Conservation (phyloP, 768 basidiomycete species). For the Calvatia gigantea region DNA sequence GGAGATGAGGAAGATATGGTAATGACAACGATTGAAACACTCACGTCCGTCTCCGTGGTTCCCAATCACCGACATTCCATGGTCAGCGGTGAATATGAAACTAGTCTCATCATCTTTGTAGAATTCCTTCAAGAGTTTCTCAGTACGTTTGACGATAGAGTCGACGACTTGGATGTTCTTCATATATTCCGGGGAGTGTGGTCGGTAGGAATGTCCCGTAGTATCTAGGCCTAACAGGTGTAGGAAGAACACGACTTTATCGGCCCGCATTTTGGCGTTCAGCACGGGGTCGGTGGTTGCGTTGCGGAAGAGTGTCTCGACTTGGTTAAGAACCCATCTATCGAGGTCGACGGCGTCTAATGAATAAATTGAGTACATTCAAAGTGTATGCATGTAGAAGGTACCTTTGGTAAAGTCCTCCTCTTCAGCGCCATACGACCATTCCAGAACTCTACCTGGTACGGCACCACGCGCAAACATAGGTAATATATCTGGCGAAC, state of each 20-base stretch:
- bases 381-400: neutral
- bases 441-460: slow-evolving; percentile 66
- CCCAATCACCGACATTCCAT: slow-evolving; percentile 86
- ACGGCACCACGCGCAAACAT: slow-evolving; percentile 81
- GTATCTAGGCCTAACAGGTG: slow-evolving; percentile 85
- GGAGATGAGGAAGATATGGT: neutral
- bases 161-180: slow-evolving; percentile 80
- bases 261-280: slow-evolving; percentile 46
- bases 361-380: neutral
- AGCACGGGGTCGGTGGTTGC: slow-evolving; percentile 52
- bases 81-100: slow-evolving; percentile 83
- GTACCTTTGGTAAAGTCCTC: slow-evolving; percentile 87
- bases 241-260: slow-evolving; percentile 74
- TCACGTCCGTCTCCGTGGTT: slow-evolving; percentile 87
- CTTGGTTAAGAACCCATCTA: slow-evolving; percentile 72
- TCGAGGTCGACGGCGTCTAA: slow-evolving; percentile 76
- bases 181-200: slow-evolving; percentile 88
- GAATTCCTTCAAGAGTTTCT: slow-evolving; percentile 57
- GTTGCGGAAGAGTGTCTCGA: slow-evolving; percentile 59
- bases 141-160: slow-evolving; percentile 62
- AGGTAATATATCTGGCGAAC: slow-evolving; percentile 84
- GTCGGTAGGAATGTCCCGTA: slow-evolving; percentile 83
- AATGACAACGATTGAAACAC: slow-evolving; percentile 18
- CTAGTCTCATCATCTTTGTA: slow-evolving; percentile 68
- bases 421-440: slow-evolving; percentile 72